Conservation (phyloP, 345 rosid species). For the Linum lewisii region DNA sequence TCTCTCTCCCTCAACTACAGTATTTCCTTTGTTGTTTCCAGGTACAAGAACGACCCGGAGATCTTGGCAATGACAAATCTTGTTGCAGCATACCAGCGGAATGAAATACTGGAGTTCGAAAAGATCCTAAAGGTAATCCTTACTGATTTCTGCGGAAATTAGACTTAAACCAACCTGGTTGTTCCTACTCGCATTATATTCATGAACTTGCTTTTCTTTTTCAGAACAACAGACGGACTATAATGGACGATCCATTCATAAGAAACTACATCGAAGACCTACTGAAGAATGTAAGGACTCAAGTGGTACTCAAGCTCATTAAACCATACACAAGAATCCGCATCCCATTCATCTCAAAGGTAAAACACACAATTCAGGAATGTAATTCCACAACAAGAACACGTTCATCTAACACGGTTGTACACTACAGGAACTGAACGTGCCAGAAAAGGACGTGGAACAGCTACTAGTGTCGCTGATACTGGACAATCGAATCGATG, state of each 20-base stretch:
- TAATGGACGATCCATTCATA: slow-evolving; percentile 96
- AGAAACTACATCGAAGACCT: slow-evolving; percentile 95
- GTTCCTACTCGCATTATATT: too few species aligned
- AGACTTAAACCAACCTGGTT: not conserved
- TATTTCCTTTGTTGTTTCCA: slow-evolving; percentile 24
- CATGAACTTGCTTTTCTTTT: not conserved
- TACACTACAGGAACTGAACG: slow-evolving; percentile 69
- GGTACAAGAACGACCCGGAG: slow-evolving; percentile 98
- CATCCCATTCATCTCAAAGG: slow-evolving; percentile 87
- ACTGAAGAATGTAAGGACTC: slow-evolving; percentile 94
- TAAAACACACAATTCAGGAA: slow-evolving; percentile 16
- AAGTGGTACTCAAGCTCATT: slow-evolving; percentile 92
- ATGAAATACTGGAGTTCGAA: slow-evolving; percentile 94
- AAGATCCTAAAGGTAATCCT: slow-evolving; percentile 77
- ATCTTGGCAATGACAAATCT: slow-evolving; percentile 97
- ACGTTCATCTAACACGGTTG: slow-evolving; percentile 3
- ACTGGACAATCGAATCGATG: slow-evolving; percentile 83
- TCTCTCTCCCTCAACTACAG: too few species aligned
- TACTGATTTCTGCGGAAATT: not conserved
- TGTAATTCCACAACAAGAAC: too few species aligned
- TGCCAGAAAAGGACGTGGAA: slow-evolving; percentile 89
- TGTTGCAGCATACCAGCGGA: slow-evolving; percentile 94
- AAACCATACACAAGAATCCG: slow-evolving; percentile 95
- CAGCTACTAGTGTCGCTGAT: slow-evolving; percentile 83
- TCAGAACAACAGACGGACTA: slow-evolving; percentile 86